Percentiles rank a stretch among this genome's conserved stretches.
Evolutionary conservation across 495 filamentous ascomycete species (phyloP).

Genomic region (Durotheca rogersii): DNA sequence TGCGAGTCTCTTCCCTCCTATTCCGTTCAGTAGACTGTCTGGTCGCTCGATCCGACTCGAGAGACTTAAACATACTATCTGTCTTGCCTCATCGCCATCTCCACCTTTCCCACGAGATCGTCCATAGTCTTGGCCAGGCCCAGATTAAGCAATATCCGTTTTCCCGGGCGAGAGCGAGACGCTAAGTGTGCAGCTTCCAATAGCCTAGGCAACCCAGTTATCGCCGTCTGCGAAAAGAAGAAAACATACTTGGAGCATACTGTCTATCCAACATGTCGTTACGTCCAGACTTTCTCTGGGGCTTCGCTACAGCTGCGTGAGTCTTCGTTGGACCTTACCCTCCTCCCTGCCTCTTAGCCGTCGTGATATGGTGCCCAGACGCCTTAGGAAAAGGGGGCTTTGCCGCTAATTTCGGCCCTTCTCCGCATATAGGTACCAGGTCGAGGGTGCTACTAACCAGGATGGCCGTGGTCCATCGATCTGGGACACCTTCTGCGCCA

Average conservation of each 20-base stretch:
- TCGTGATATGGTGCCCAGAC: neutral
- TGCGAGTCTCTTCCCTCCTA: slow-evolving; percentile 19
- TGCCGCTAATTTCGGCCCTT: slow-evolving; percentile 19
- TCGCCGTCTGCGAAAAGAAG: slow-evolving; percentile 12
- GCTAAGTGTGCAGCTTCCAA: slow-evolving; percentile 18
- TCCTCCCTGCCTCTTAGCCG: slow-evolving; percentile 2
- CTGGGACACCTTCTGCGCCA: slow-evolving; percentile 75
- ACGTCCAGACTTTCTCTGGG: slow-evolving; percentile 77
- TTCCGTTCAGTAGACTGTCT: slow-evolving; percentile 17
- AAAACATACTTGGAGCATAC: neutral
- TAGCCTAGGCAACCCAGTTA: slow-evolving; percentile 23
- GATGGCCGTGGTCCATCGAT: slow-evolving; percentile 74
- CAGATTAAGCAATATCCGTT: slow-evolving; percentile 28
- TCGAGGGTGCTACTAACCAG: slow-evolving; percentile 66
- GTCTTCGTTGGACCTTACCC: slow-evolving; percentile 35
- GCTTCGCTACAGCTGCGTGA: slow-evolving; percentile 76
- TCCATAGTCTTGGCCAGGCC: slow-evolving; percentile 25
- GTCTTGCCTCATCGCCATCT: slow-evolving; percentile 9
- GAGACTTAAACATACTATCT: slow-evolving; percentile 2
- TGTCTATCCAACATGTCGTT: slow-evolving; percentile 50
- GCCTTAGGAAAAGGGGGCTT: neutral
- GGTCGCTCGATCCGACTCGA: slow-evolving; percentile 18
- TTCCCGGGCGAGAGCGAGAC: slow-evolving; percentile 30
- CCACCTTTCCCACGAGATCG: slow-evolving; percentile 15
- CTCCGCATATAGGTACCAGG: slow-evolving; percentile 61